Base-by-base conservation (phyloP, 1,284 basidiomycete genomes). In the Bjerkandera adusta region DNA sequence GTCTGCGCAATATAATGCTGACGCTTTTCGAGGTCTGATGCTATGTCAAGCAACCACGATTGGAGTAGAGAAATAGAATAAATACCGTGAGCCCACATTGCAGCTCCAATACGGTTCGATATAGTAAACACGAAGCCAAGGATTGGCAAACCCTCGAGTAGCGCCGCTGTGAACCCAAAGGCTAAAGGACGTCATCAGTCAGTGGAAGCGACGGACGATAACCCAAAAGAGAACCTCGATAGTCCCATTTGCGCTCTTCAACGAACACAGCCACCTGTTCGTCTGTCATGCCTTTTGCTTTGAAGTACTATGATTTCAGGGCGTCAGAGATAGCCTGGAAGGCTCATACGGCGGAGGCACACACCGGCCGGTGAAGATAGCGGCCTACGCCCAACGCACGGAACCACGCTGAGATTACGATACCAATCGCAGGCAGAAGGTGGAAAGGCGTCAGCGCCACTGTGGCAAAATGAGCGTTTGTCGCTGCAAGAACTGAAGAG, bases 31-130 rank as follows among this genome's bases (percentile, higher is more conserved):
- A 91, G 64, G 63, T 90, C 83, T 85, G 24, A 4, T n/a, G 2
- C n/a, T 12, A 30, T 20, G 13, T 37, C 8, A 27, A 10, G 5
- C 5, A 21, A 11, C 5, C 3, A 26, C 1, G 16, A 21, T 36
- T 20, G 11, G 13, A 20, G 8, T 22, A 11, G 11, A 27, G 25
- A 13, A 67, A 76, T 18, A n/a, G n/a, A n/a, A n/a, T n/a, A n/a
- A n/a, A n/a, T 56, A 88, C 86, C 89, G 56, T 86, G 80, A 5
- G 87, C 86, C 89, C 90, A 93, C 92, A 95, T 94, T 1, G 89
- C 90, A 1, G 89, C 89, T 2, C 92, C 92, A 22, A 94, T 79
- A 10, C 89, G 75, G 62, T 94, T 94, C 0, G 90, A 92, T 24
- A 95, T 72, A 0, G 83, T 85, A 61, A 94, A 91, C 6, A 85